A percentile compares a stretch with the other conserved stretches of the same genome.
These are phyloP conservation scores for Aspergillus fumigatiaffinis DNA, from an alignment of 2,329 filamentous ascomycete genomes.

Conservation along the genomic window DNA sequence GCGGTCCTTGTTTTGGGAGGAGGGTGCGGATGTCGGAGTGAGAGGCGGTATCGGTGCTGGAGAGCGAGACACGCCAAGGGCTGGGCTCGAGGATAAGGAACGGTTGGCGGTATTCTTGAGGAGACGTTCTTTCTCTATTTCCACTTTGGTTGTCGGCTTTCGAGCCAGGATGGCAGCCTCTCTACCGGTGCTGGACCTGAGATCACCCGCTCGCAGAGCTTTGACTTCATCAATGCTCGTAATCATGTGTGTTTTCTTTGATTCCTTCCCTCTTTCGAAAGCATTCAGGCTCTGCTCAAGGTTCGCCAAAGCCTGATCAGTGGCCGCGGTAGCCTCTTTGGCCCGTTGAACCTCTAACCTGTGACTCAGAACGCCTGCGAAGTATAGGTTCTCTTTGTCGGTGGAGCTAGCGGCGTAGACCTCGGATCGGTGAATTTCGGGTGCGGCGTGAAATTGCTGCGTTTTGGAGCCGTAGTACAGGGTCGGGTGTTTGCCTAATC, in stretches of 20 bases:
- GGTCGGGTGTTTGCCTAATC: constrained; percentile 49
- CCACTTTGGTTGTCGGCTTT: constrained; percentile 35
- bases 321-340: constrained; percentile 51
- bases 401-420: constrained; percentile 48
- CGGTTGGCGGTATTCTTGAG: constrained; percentile 35
- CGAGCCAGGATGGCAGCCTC: constrained; percentile 26
- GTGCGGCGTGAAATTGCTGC: constrained; percentile 50
- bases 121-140: constrained; percentile 40
- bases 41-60: constrained; percentile 32
- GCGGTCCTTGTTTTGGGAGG: constrained; percentile 34
- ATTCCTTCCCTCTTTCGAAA: constrained; percentile 58
- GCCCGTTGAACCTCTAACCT: constrained; percentile 53
- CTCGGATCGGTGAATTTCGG: constrained; percentile 55
- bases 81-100: constrained; percentile 41
- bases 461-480: constrained; percentile 57
- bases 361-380: constrained; percentile 56
- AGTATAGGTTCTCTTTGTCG: constrained; percentile 48
- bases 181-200: constrained; percentile 26
- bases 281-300: constrained; percentile 58
- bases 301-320: constrained; percentile 57
- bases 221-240: constrained; percentile 35
- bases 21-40: constrained; percentile 43
- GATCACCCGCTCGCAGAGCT: constrained; percentile 34
- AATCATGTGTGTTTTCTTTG: constrained; percentile 49
- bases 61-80: constrained; percentile 34